Evolutionary conservation across 257 asterid species (phyloP).

Genomic region (Solanum corneliomulleri): DNA sequence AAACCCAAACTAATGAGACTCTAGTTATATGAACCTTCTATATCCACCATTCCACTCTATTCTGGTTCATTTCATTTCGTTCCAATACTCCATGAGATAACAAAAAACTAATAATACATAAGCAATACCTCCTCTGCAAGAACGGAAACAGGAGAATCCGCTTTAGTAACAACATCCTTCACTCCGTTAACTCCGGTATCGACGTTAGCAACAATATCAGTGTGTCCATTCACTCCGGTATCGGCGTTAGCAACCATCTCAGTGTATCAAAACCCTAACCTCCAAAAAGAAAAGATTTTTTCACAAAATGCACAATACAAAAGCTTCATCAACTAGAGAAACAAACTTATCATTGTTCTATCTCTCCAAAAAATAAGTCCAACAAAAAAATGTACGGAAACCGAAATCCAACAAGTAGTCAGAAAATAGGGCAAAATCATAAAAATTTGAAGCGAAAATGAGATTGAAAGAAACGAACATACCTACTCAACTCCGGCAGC

Average conservation of each 20-base stretch:
- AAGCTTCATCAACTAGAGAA: background rate
- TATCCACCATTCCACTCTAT: background rate
- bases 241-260: constrained; percentile 10
- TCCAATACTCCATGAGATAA: background rate
- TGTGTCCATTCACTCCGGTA: constrained; percentile 11
- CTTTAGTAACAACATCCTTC: constrained; percentile 42
- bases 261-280: constrained; percentile 7
- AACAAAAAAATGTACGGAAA: background rate
- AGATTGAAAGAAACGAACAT: background rate
- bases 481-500: background rate
- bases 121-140: constrained; percentile 75
- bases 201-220: constrained; percentile 1
- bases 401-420: background rate
- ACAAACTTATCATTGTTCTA: background rate
- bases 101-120: background rate
- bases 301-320: background rate
- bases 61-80: background rate
- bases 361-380: background rate
- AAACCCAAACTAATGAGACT: background rate
- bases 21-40: background rate
- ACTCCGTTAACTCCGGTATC: constrained; percentile 49
- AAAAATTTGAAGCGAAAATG: background rate
- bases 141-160: constrained; percentile 91
- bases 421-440: background rate
- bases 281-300: background rate